These are phyloP conservation scores for Cercophora newfieldiana DNA, from an alignment of 495 filamentous ascomycete genomes.

Conservation along the genomic window DNA sequence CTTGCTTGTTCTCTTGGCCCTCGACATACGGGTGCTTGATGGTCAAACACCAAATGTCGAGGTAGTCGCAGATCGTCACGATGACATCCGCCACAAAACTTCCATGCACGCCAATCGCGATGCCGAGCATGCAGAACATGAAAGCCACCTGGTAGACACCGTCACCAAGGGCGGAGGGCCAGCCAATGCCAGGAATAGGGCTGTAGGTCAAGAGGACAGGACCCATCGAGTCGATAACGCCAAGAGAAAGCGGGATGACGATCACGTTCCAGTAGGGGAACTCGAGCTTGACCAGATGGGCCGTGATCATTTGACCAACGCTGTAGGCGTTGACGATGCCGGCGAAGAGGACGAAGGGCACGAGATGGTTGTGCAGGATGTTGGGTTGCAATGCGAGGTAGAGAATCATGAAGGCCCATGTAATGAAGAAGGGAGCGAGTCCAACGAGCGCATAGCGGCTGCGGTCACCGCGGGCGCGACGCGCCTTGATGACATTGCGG, in stretches of 20 bases:
- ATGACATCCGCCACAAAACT: slow-evolving; percentile 97
- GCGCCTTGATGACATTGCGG: slow-evolving; percentile 77
- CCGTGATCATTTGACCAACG: slow-evolving; percentile 92
- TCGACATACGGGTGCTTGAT: slow-evolving; percentile 78
- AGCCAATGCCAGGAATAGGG: slow-evolving; percentile 61
- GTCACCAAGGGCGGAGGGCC: slow-evolving; percentile 74
- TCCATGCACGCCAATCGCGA: slow-evolving; percentile 83
- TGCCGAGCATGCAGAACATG: slow-evolving; percentile 78
- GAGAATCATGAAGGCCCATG: slow-evolving; percentile 70
- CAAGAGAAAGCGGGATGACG: slow-evolving; percentile 64
- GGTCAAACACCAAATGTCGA: slow-evolving; percentile 97
- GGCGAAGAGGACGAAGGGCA: slow-evolving; percentile 84
- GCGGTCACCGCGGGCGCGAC: slow-evolving; percentile 69
- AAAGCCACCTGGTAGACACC: slow-evolving; percentile 81
- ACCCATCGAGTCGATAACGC: slow-evolving; percentile 75
- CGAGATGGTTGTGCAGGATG: slow-evolving; percentile 75
- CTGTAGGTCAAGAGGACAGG: slow-evolving; percentile 58
- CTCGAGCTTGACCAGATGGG: slow-evolving; percentile 77
- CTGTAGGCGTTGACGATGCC: slow-evolving; percentile 90
- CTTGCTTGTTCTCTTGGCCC: slow-evolving; percentile 32
- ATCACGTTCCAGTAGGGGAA: slow-evolving; percentile 91
- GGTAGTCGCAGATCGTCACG: slow-evolving; percentile 93
- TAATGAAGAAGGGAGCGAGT: slow-evolving; percentile 71
- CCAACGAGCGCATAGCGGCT: slow-evolving; percentile 73
- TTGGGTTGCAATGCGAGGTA: slow-evolving; percentile 83